Percentiles rank a stretch among this genome's conserved stretches.
Conservation (phyloP, 257 asterid species). For the Paraleonurus japonicus region DNA sequence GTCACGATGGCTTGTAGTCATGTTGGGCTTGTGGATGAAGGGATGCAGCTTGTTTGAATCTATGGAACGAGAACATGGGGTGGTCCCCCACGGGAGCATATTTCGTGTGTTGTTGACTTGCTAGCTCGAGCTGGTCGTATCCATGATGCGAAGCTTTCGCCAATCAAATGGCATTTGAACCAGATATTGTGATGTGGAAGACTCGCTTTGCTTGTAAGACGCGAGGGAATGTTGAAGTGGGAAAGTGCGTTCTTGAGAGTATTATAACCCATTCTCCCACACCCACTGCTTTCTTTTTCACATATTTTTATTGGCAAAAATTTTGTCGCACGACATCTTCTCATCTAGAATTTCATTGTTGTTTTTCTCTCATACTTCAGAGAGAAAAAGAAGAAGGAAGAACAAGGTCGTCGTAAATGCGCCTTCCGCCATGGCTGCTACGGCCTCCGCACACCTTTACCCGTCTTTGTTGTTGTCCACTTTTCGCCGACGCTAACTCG, state of each 20-base stretch:
- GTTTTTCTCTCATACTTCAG: too few relatives aligned
- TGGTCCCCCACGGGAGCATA: constrained; percentile 65
- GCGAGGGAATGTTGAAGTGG: constrained; percentile 51
- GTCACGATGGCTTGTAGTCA: constrained; percentile 79
- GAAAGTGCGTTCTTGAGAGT: constrained; percentile 58
- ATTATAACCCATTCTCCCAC: too few relatives aligned
- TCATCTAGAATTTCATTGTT: too few relatives aligned
- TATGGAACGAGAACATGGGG: constrained; percentile 55
- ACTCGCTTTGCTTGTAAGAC: constrained; percentile 57
- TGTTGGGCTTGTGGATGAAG: constrained; percentile 74
- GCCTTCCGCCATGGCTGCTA: too few relatives aligned
- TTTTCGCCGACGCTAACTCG: too few relatives aligned
- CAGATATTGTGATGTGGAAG: constrained; percentile 71
- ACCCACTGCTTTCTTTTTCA: too few relatives aligned
- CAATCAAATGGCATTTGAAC: constrained; percentile 35
- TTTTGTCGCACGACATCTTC: too few relatives aligned
- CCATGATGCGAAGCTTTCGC: constrained; percentile 62
- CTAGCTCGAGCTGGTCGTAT: constrained; percentile 65
- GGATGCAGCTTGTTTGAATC: constrained; percentile 53
- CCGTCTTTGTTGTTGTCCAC: too few relatives aligned
- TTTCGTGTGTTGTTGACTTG: constrained; percentile 66
- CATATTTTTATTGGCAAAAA: too few relatives aligned
- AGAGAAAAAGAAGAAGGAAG: too few relatives aligned
- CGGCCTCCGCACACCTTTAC: too few relatives aligned
- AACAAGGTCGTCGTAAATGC: too few relatives aligned